Conservation (phyloP, 2,329 filamentous ascomycete species). For the Aspergillus quadricinctus region DNA sequence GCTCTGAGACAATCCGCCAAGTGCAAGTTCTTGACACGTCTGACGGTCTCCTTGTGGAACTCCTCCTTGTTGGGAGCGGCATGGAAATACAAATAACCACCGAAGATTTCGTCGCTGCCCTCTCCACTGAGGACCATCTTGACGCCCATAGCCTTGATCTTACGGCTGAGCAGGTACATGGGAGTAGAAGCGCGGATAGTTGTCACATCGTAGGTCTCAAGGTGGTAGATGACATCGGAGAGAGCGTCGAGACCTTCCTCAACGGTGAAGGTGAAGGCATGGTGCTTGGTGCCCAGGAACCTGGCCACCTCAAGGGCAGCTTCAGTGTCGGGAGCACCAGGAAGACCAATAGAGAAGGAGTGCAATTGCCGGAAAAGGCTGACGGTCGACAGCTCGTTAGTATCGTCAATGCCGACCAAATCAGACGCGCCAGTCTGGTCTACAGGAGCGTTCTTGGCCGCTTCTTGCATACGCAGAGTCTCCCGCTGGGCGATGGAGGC, state of each 20-base stretch:
- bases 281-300: conserved; percentile 96
- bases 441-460: conserved; percentile 46
- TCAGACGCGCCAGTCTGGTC: conserved; percentile 47
- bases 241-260: conserved; percentile 96
- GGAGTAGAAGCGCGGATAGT: conserved; percentile 97
- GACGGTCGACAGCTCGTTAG: conserved; percentile 81
- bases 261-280: conserved; percentile 96
- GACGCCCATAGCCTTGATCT: conserved; percentile 99
- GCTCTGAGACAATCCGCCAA: conserved; percentile 93
- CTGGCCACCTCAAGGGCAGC: conserved; percentile 90
- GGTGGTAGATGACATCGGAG: conserved; percentile 95
- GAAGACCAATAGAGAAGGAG: conserved; percentile 97
- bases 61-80: conserved; percentile 82
- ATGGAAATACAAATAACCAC: conserved; percentile 98
- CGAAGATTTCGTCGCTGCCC: conserved; percentile 96
- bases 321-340: conserved; percentile 84
- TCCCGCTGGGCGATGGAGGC: conserved; percentile 94
- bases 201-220: conserved; percentile 97
- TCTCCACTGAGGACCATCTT: conserved; percentile 99
- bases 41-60: conserved; percentile 95
- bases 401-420: conserved; percentile 90
- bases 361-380: conserved; percentile 92
- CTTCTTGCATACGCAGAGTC: conserved; percentile 69
- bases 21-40: conserved; percentile 93
- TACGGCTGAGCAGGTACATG: conserved; percentile 95